Conservation (phyloP, 2,329 filamentous ascomycete species). For the Colletotrichum liriopes region DNA sequence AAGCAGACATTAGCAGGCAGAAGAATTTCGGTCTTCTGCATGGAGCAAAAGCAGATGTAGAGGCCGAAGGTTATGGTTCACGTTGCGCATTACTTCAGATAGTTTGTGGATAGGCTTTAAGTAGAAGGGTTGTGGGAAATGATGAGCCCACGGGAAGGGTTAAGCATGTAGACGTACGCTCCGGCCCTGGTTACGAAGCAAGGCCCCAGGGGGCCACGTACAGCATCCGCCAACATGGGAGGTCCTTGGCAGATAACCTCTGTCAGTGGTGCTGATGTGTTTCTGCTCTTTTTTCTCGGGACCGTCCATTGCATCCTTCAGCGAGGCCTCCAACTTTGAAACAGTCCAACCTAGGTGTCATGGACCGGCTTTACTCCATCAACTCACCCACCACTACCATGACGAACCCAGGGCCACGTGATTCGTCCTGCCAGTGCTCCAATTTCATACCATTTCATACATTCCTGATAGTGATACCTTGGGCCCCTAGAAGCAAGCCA, state of each 20-base stretch:
- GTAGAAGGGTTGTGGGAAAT: neutral
- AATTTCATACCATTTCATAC: too few relatives aligned
- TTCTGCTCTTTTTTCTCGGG: too few relatives aligned
- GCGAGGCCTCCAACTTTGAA: neutral
- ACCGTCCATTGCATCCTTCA: neutral
- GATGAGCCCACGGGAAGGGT: neutral
- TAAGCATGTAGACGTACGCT: neutral
- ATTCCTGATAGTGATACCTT: too few relatives aligned
- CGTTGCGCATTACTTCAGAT: neutral
- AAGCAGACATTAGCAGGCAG: neutral
- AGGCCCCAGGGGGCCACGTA: neutral
- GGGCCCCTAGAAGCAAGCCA: neutral
- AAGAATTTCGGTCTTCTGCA: neutral
- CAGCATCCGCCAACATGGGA: too few relatives aligned
- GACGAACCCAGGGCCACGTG: neutral
- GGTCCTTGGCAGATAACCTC: too few relatives aligned
- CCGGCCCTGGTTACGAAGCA: neutral
- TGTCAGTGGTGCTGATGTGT: neutral
- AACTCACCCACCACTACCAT: neutral
- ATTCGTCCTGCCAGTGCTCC: neutral
- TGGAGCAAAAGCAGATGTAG: neutral
- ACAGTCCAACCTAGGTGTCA: neutral
- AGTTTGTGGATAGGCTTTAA: too few relatives aligned
- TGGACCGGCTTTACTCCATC: neutral
- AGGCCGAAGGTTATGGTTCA: neutral